These are phyloP conservation scores for Coffea eugenioides DNA, from an alignment of 257 asterid genomes.

Conservation along the genomic window DNA sequence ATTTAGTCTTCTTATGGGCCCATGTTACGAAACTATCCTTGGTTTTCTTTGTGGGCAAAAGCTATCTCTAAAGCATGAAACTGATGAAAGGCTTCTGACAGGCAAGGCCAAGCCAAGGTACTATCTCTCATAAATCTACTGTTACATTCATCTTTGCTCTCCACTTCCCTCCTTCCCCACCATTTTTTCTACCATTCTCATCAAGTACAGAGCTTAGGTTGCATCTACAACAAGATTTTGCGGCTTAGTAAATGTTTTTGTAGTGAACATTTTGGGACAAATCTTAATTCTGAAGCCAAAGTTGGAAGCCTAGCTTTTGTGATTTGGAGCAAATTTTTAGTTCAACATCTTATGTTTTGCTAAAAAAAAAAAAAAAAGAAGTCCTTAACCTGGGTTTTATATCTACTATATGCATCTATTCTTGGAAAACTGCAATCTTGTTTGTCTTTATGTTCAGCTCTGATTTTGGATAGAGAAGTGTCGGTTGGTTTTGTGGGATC, in stretches of 20 bases:
- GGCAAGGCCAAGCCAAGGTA: conserved; percentile 1
- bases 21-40: conserved; percentile 2
- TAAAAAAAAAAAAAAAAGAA: neutral
- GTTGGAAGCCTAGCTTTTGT: conserved; percentile 1
- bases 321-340: neutral
- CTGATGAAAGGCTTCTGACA: conserved; percentile 10
- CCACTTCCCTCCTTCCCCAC: neutral
- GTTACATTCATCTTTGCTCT: conserved; percentile 44
- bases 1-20: conserved; percentile 12
- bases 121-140: conserved; percentile 25
- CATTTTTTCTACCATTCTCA: conserved; percentile 12
- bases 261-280: neutral
- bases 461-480: conserved; percentile 27
- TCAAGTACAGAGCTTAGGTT: conserved; percentile 4
- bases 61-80: conserved; percentile 19
- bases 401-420: neutral
- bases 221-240: conserved; percentile 1
- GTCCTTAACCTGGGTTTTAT: too few species aligned
- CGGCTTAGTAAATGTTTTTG: neutral
- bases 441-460: conserved; percentile 31
- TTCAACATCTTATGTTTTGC: neutral
- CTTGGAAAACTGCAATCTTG: conserved; percentile 7
- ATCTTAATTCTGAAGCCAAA: neutral
- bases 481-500: conserved; percentile 27
- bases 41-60: conserved; percentile 19